Conservation (phyloP, 495 filamentous ascomycete species). For the Aspergillus leporis region DNA sequence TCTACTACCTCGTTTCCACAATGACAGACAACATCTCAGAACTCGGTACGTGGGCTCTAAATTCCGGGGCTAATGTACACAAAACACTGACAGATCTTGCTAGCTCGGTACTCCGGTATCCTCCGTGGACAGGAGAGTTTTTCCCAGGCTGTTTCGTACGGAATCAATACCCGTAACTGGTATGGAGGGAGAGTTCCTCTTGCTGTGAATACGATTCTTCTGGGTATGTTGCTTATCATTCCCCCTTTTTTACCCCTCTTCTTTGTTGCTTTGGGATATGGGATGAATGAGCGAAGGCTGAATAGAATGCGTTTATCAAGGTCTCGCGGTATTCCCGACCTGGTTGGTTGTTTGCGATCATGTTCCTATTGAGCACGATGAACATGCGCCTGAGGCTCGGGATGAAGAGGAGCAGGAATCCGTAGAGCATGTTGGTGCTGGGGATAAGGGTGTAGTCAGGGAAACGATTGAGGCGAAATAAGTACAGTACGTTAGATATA, state of each 20-base stretch:
- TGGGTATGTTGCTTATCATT: conserved; percentile 31
- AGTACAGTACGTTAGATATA: not conserved
- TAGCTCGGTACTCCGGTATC: conserved; percentile 56
- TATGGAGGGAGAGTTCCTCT: conserved; percentile 48
- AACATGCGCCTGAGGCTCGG: not conserved
- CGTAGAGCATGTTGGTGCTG: not conserved
- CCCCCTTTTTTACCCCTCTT: not conserved
- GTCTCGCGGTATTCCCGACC: conserved; percentile 28
- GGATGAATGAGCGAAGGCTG: not conserved
- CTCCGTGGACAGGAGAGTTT: conserved; percentile 62
- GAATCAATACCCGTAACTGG: conserved; percentile 50
- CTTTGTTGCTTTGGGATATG: not conserved
- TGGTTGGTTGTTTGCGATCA: conserved; percentile 28
- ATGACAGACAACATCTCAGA: conserved; percentile 57
- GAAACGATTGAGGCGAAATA: not conserved
- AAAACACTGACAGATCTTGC: conserved; percentile 18
- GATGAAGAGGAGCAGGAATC: conserved; percentile 21
- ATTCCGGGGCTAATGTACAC: conserved; percentile 10
- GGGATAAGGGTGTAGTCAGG: not conserved
- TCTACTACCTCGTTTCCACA: conserved; percentile 61
- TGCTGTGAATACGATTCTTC: conserved; percentile 50
- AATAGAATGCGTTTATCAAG: conserved; percentile 9
- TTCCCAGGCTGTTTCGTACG: conserved; percentile 61
- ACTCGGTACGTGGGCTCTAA: conserved; percentile 38
- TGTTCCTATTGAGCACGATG: conserved; percentile 22